Conservation (phyloP, 176 grass and related monocot species). For the Aegilops umbellulata region DNA sequence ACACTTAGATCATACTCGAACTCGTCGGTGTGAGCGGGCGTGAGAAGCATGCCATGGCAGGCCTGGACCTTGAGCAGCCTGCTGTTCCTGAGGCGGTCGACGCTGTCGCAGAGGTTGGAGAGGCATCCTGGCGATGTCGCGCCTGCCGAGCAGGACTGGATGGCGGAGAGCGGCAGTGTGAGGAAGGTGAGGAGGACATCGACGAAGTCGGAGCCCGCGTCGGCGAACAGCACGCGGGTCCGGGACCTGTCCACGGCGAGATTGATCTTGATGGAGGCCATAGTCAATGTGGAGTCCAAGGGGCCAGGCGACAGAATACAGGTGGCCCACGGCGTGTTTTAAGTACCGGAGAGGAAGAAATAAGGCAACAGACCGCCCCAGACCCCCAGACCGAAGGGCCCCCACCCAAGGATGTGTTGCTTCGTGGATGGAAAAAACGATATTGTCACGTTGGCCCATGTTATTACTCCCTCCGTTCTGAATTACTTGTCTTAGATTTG, state of each 20-base stretch:
- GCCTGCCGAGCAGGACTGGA: background rate
- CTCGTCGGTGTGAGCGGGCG: background rate
- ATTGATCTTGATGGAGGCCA: conserved; percentile 2
- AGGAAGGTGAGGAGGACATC: conserved; percentile 30
- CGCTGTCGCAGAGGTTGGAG: background rate
- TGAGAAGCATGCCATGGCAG: conserved; percentile 13
- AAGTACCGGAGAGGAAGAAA: no score
- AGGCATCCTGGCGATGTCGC: background rate
- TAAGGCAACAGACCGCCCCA: no score
- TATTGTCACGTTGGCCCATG: no score
- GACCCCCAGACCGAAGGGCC: no score
- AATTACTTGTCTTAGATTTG: no score
- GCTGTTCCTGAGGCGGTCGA: background rate
- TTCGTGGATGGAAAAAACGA: no score
- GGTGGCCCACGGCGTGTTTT: no score
- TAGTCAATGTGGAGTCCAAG: no score
- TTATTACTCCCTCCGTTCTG: no score
- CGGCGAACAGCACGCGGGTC: conserved; percentile 14
- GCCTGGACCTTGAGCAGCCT: background rate
- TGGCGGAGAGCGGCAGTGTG: background rate
- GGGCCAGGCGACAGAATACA: no score
- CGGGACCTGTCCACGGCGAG: conserved; percentile 9
- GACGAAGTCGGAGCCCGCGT: conserved; percentile 20
- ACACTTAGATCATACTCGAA: background rate
- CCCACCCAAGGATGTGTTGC: no score